Evolutionary conservation across 2,329 filamentous ascomycete species (phyloP).

Genomic region (Falciphora oryzae): DNA sequence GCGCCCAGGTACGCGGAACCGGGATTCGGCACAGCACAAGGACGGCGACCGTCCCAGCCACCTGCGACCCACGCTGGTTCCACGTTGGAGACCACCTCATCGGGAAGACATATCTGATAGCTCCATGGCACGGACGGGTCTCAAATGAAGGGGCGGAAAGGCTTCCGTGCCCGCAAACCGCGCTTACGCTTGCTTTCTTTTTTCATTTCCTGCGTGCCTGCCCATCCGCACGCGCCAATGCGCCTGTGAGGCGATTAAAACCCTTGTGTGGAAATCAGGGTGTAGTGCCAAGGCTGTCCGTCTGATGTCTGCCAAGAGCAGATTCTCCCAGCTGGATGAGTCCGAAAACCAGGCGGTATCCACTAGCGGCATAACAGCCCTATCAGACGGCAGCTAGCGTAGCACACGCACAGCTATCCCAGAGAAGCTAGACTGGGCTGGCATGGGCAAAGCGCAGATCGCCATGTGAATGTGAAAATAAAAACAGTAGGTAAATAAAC

Average conservation of each 20-base stretch:
- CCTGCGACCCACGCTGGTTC: neutral
- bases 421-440: neutral
- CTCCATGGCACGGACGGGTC: no score
- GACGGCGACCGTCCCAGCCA: neutral
- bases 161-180: no score
- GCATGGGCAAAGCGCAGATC: neutral
- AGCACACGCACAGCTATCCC: neutral
- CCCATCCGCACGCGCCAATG: no score
- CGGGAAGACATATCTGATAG: no score
- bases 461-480: no score
- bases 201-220: neutral
- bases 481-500: no score
- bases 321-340: neutral
- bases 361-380: neutral
- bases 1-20: neutral
- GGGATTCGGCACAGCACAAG: neutral
- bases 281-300: no score
- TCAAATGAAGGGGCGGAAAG: no score
- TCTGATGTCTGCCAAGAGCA: neutral
- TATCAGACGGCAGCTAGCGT: neutral
- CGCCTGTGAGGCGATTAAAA: no score
- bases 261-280: no score
- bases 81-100: no score
- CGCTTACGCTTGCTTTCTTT: neutral
- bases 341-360: neutral